Conservation (phyloP, 495 filamentous ascomycete genomes). For the Elaphomyces granulatus region DNA sequence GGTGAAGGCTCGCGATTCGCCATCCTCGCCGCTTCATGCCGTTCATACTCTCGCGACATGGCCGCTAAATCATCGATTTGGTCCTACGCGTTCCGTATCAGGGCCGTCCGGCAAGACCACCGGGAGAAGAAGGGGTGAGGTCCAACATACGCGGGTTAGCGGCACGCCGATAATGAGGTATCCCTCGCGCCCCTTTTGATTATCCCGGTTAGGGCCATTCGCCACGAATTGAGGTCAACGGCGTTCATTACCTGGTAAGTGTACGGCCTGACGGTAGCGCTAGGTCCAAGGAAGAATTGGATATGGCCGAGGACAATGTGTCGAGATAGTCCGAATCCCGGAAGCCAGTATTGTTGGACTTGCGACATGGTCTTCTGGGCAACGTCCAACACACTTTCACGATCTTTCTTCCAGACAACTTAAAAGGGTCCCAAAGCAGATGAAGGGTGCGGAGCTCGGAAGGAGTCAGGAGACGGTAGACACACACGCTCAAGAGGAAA, state of each 20-base stretch:
- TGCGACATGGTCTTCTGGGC: conserved; percentile 16
- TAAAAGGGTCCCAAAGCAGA: background rate
- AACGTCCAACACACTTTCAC: too few species aligned
- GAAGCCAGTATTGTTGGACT: conserved; percentile 37
- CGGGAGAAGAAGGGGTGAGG: background rate
- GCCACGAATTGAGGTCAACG: conserved; percentile 4
- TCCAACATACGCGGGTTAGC: conserved; percentile 34
- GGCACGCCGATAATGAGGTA: conserved; percentile 38
- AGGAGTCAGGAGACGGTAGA: background rate
- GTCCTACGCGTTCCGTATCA: conserved; percentile 31
- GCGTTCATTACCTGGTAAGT: conserved; percentile 32
- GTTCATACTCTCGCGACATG: conserved; percentile 39
- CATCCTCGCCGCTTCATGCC: conserved; percentile 37
- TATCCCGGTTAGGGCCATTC: conserved; percentile 5
- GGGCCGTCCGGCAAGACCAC: background rate
- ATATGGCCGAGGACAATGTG: conserved; percentile 40
- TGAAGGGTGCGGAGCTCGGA: background rate
- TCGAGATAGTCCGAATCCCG: conserved; percentile 38
- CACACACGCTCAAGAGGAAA: background rate
- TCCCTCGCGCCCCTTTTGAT: conserved; percentile 34
- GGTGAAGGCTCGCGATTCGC: conserved; percentile 15
- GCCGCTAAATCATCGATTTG: conserved; percentile 40
- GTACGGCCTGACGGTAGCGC: conserved; percentile 35
- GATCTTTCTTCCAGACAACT: too few species aligned
- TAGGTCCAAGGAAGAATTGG: conserved; percentile 38